phyloP scores from a whole-genome alignment of 495 filamentous ascomycete genomes.

The Aspergillus incahuasiensis region DNA sequence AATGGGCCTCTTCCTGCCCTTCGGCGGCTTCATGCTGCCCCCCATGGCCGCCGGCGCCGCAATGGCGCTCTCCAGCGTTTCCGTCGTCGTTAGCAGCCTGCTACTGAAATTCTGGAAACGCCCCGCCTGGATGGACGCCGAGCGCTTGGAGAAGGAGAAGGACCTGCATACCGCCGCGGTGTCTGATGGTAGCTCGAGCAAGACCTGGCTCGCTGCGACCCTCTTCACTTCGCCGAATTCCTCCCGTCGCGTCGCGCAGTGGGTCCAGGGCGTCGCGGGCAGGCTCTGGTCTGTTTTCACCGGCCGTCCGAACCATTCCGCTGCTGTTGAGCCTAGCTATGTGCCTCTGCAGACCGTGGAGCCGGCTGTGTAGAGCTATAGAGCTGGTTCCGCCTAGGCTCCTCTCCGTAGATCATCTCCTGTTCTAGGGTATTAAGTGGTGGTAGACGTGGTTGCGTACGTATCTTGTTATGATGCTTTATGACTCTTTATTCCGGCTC shows the following conservation, averaged over 20 bases:
- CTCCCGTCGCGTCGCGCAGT: constrained; percentile 17
- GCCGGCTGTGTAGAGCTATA: constrained; percentile 22
- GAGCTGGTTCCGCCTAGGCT: not conserved
- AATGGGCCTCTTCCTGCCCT: constrained; percentile 87
- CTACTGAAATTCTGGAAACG: constrained; percentile 83
- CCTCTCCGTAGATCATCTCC: too few relatives aligned
- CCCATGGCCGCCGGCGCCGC: constrained; percentile 93
- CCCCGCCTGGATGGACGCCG: constrained; percentile 83
- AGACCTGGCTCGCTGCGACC: constrained; percentile 33
- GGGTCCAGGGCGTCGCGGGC: constrained; percentile 14
- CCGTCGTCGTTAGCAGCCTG: constrained; percentile 79
- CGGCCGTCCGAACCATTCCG: constrained; percentile 20
- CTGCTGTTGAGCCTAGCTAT: constrained; percentile 36
- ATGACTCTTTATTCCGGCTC: not conserved
- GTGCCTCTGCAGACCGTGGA: constrained; percentile 44
- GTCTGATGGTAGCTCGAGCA: constrained; percentile 13
- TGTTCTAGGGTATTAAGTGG: too few relatives aligned
- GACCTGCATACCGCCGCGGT: constrained; percentile 23
- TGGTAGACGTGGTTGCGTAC: not conserved
- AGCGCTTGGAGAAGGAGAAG: constrained; percentile 59
- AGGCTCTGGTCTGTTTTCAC: constrained; percentile 28
- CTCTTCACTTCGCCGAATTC: constrained; percentile 12
- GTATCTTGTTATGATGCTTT: not conserved
- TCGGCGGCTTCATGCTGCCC: constrained; percentile 82
- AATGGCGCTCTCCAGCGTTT: constrained; percentile 88